A percentile compares a stretch with the other conserved stretches of the same genome.
phyloP scores from a whole-genome alignment of 805 yeast genomes.

The Ogataea saltuana region DNA sequence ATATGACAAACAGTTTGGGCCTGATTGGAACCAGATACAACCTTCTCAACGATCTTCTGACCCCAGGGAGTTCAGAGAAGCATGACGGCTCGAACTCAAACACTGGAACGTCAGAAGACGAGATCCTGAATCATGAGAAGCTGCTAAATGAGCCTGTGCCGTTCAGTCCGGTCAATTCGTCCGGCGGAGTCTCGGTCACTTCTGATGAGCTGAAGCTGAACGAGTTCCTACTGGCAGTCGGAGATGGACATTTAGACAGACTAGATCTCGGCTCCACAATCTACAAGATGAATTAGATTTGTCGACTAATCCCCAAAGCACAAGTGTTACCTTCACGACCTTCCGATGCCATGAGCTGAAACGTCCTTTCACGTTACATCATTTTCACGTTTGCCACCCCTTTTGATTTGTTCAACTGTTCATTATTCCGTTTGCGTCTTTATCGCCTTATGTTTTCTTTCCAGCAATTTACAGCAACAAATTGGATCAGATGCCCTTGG shows the following conservation, averaged over 20 bases:
- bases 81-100: constrained; percentile 3
- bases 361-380: neutral
- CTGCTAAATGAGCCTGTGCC: constrained; percentile 31
- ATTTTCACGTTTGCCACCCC: neutral
- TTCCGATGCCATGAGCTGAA: too few relatives aligned
- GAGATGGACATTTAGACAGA: constrained; percentile 56
- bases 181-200: constrained; percentile 18
- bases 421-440: neutral
- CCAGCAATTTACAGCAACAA: neutral
- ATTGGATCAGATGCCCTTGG: too few relatives aligned
- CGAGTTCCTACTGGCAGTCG: constrained; percentile 53
- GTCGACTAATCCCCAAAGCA: too few relatives aligned
- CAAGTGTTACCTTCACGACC: neutral
- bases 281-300: constrained; percentile 38
- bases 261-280: constrained; percentile 47
- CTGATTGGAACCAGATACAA: constrained; percentile 25
- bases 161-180: constrained; percentile 25
- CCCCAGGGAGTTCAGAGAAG: constrained; percentile 9
- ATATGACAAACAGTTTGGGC: constrained; percentile 28
- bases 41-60: constrained; percentile 24
- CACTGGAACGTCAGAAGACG: constrained; percentile 8
- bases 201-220: constrained; percentile 43
- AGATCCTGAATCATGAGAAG: constrained; percentile 21
- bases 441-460: neutral
- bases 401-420: neutral